Percentiles rank a stretch among this genome's conserved stretches.
phyloP scores from a whole-genome alignment of 495 filamentous ascomycete species.

The Xylaria longipes region DNA sequence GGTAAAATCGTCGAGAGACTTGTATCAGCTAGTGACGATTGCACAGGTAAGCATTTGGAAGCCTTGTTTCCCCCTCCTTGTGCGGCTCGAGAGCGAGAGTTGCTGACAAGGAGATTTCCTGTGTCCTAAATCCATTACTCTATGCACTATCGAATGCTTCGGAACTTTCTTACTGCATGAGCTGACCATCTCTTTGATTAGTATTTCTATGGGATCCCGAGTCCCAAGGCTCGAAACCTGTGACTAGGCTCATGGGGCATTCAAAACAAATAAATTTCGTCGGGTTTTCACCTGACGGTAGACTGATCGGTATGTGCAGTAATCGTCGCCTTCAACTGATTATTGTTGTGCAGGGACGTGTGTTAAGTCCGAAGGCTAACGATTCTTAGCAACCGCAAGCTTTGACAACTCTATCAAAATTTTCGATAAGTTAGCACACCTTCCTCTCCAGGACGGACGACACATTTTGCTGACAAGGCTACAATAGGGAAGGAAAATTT shows the following conservation, averaged over 20 bases:
- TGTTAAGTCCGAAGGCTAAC: background rate
- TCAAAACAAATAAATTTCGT: constrained; percentile 97
- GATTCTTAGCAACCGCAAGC: constrained; percentile 67
- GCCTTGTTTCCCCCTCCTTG: background rate
- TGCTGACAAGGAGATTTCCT: background rate
- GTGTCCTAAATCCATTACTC: too few species aligned
- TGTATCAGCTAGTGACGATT: constrained; percentile 92
- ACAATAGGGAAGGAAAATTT: constrained; percentile 70
- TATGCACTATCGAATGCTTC: background rate
- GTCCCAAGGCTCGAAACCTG: constrained; percentile 73
- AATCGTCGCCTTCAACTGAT: background rate
- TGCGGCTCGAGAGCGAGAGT: background rate
- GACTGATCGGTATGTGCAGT: constrained; percentile 60
- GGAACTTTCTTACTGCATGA: background rate
- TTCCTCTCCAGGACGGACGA: background rate
- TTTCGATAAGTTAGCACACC: constrained; percentile 70
- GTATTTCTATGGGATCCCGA: constrained; percentile 96
- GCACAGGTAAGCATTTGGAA: constrained; percentile 56
- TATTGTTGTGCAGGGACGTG: too few species aligned
- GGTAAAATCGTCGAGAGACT: constrained; percentile 83
- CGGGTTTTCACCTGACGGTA: constrained; percentile 87
- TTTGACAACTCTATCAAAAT: constrained; percentile 95
- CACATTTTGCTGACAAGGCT: constrained; percentile 26
- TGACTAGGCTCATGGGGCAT: constrained; percentile 88
- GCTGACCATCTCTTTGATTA: constrained; percentile 8